phyloP scores from a whole-genome alignment of 2,329 filamentous ascomycete species.

The Lecanoromycetidae sp. region DNA sequence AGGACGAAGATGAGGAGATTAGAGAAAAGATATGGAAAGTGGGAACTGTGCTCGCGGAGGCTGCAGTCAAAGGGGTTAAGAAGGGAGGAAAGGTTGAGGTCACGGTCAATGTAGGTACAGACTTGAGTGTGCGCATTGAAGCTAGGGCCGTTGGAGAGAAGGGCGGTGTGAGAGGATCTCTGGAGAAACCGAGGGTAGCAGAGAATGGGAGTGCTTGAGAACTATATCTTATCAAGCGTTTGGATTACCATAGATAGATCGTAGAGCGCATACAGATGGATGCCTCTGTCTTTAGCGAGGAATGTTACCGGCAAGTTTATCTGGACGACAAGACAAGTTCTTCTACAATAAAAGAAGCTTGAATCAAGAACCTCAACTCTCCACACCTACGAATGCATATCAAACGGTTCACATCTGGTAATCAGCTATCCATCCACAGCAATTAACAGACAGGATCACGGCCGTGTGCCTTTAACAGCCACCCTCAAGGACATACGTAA shows the following conservation, averaged over 20 bases:
- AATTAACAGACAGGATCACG: no score
- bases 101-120: slow-evolving; percentile 73
- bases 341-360: no score
- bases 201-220: slow-evolving; percentile 17
- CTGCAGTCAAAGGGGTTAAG: slow-evolving; percentile 70
- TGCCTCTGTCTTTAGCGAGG: no score
- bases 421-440: no score
- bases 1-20: slow-evolving; percentile 77
- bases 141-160: slow-evolving; percentile 78
- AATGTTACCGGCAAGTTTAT: no score
- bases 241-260: neutral
- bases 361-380: no score
- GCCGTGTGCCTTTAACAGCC: no score
- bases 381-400: no score
- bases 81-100: slow-evolving; percentile 87
- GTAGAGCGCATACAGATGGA: neutral
- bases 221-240: no score
- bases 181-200: slow-evolving; percentile 29
- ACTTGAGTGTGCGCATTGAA: slow-evolving; percentile 68
- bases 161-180: slow-evolving; percentile 60
- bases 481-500: no score
- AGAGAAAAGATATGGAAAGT: slow-evolving; percentile 90
- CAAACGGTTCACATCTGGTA: no score
- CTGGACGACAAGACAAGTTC: no score
- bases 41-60: slow-evolving; percentile 70